A percentile compares a stretch with the other conserved stretches of the same genome.
Conservation (phyloP, 2,329 filamentous ascomycete genomes). For the Colletotrichum gloeosporioides region DNA sequence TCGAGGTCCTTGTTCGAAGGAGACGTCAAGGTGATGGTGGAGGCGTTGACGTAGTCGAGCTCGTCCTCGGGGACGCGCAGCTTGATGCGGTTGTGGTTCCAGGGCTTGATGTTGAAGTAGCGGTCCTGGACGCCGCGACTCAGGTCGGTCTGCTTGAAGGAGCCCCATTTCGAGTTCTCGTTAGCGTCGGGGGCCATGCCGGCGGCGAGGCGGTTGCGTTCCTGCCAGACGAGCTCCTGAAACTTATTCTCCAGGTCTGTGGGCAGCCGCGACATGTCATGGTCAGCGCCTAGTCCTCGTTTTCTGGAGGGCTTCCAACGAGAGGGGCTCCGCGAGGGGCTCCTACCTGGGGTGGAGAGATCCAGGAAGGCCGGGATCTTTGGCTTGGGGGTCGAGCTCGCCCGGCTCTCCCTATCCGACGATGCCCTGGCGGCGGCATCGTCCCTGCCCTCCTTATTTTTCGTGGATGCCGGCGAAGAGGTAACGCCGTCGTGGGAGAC, state of each 20-base stretch:
- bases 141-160: constrained; percentile 38
- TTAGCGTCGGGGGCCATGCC: constrained; percentile 40
- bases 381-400: constrained; percentile 15
- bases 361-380: constrained; percentile 45
- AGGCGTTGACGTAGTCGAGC: constrained; percentile 85
- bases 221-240: constrained; percentile 58
- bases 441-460: constrained; percentile 5
- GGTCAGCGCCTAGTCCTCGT: constrained; percentile 10
- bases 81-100: constrained; percentile 83
- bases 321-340: background rate
- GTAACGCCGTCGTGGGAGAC: constrained; percentile 41
- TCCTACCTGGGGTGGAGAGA: constrained; percentile 40
- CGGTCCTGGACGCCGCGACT: constrained; percentile 66
- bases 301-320: background rate
- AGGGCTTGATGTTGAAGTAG: constrained; percentile 90
- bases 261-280: background rate
- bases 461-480: constrained; percentile 18
- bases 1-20: constrained; percentile 40
- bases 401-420: background rate
- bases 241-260: constrained; percentile 43
- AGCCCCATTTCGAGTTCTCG: constrained; percentile 36
- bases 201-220: constrained; percentile 52
- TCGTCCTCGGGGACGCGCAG: constrained; percentile 77
- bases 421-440: background rate
- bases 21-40: constrained; percentile 65